phyloP scores from a whole-genome alignment of 805 yeast genomes.

The Myxozyma nipponensis region DNA sequence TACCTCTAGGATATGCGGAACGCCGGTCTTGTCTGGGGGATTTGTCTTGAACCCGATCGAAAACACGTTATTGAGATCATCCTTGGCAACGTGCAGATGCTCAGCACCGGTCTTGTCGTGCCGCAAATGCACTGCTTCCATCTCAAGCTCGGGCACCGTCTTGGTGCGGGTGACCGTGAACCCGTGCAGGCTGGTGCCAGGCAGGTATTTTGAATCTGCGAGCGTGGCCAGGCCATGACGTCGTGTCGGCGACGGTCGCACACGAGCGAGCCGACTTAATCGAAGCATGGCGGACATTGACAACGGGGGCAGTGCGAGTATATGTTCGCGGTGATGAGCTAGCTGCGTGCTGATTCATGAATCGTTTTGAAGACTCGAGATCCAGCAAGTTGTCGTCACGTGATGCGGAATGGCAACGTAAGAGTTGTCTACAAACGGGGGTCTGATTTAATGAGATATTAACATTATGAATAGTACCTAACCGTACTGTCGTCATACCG shows the following conservation, averaged over 20 bases:
- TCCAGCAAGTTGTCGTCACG: no score
- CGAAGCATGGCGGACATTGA: background rate
- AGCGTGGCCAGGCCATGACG: conserved; percentile 11
- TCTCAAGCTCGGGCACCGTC: conserved; percentile 74
- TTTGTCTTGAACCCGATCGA: conserved; percentile 87
- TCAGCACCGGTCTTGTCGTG: conserved; percentile 70
- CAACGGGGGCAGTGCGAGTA: background rate
- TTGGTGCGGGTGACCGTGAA: conserved; percentile 60
- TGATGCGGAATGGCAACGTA: no score
- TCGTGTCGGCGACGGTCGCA: background rate
- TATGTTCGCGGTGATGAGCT: background rate
- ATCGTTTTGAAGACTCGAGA: no score
- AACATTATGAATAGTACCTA: no score
- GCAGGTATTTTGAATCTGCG: conserved; percentile 6
- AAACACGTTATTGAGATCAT: conserved; percentile 83
- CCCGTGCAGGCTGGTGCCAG: conserved; percentile 47
- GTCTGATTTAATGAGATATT: no score
- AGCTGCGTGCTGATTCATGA: no score
- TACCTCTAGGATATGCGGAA: conserved; percentile 84
- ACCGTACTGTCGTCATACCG: no score
- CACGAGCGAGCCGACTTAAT: background rate
- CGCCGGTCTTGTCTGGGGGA: conserved; percentile 92
- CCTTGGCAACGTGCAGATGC: conserved; percentile 81
- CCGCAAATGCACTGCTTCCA: conserved; percentile 68
- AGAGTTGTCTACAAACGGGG: no score